A percentile compares a stretch with the other conserved stretches of the same genome.
phyloP scores from a whole-genome alignment of 2,329 filamentous ascomycete species.

The Fusarium tjaetaba region DNA sequence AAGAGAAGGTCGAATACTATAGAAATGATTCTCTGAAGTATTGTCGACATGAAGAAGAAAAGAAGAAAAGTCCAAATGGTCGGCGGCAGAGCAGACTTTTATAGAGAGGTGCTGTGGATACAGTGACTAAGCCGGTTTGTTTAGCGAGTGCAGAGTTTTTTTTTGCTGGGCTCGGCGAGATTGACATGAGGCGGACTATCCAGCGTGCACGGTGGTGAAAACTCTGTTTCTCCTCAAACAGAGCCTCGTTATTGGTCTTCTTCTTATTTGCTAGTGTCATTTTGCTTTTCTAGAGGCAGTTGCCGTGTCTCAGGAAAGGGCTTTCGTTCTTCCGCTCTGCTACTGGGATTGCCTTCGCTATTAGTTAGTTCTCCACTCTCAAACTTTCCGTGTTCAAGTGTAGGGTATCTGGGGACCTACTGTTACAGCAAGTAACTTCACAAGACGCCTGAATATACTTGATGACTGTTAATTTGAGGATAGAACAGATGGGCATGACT shows the following conservation, averaged over 20 bases:
- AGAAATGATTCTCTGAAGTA: constrained; percentile 92
- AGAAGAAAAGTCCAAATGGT: constrained; percentile 51
- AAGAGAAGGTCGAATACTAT: constrained; percentile 95
- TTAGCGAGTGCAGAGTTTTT: constrained; percentile 1
- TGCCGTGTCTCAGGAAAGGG: too few relatives aligned
- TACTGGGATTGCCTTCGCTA: too few relatives aligned
- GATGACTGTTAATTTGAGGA: too few relatives aligned
- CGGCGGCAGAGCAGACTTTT: constrained; percentile 11
- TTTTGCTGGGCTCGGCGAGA: neutral
- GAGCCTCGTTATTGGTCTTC: neutral
- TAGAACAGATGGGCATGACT: neutral
- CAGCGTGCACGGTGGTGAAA: neutral
- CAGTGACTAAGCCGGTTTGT: neutral
- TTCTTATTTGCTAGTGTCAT: too few relatives aligned
- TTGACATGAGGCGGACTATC: constrained; percentile 10
- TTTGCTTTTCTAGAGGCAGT: too few relatives aligned
- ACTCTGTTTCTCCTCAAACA: neutral
- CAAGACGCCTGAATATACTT: too few relatives aligned
- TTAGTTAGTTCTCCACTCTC: too few relatives aligned
- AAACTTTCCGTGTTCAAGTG: too few relatives aligned
- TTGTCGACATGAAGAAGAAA: constrained; percentile 70
- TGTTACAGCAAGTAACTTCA: too few relatives aligned
- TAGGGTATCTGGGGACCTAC: too few relatives aligned
- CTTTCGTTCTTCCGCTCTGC: too few relatives aligned
- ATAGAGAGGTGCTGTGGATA: constrained; percentile 11